Conservation (phyloP, 176 grass and related monocot species). For the Oryza glumipatula region DNA sequence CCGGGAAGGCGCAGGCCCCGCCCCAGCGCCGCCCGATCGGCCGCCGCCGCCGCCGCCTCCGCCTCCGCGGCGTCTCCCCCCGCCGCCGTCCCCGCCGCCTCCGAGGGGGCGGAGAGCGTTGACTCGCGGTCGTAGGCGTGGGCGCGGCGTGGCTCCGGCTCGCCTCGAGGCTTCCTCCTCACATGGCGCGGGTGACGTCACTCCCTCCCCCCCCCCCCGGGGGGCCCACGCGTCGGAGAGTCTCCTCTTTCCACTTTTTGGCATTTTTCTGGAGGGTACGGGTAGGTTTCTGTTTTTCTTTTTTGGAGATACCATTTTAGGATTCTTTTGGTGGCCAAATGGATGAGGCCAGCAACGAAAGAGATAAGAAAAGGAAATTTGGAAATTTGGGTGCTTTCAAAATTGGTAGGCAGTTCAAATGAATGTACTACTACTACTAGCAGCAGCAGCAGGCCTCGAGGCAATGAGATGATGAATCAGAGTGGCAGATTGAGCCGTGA, state of each 20-base stretch:
- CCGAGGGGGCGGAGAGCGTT: slow-evolving; percentile 45
- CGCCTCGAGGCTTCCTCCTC: slow-evolving; percentile 26
- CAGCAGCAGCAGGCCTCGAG: background rate
- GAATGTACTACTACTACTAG: slow-evolving; percentile 15
- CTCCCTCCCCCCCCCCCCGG: background rate
- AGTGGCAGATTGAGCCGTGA: slow-evolving; percentile 25
- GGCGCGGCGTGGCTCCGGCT: background rate
- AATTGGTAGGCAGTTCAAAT: slow-evolving; percentile 13
- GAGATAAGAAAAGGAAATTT: background rate
- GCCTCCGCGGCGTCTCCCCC: slow-evolving; percentile 51
- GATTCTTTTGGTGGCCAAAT: slow-evolving; percentile 57
- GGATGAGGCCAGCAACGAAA: slow-evolving; percentile 33
- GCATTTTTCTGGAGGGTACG: background rate
- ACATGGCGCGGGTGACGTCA: background rate
- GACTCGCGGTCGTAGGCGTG: slow-evolving; percentile 37
- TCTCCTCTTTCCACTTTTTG: slow-evolving; percentile 35
- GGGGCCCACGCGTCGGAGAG: slow-evolving; percentile 25
- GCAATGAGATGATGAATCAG: slow-evolving; percentile 7
- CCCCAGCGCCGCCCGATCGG: slow-evolving; percentile 62
- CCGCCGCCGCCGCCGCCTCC: slow-evolving; percentile 46
- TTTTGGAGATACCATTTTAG: slow-evolving; percentile 38
- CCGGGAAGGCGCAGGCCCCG: slow-evolving; percentile 65
- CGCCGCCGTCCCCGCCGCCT: slow-evolving; percentile 46
- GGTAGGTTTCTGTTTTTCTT: slow-evolving; percentile 41
- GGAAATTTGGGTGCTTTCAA: background rate